phyloP scores from a whole-genome alignment of 1,284 basidiomycete genomes.

The Fomitopsis pinicola region DNA sequence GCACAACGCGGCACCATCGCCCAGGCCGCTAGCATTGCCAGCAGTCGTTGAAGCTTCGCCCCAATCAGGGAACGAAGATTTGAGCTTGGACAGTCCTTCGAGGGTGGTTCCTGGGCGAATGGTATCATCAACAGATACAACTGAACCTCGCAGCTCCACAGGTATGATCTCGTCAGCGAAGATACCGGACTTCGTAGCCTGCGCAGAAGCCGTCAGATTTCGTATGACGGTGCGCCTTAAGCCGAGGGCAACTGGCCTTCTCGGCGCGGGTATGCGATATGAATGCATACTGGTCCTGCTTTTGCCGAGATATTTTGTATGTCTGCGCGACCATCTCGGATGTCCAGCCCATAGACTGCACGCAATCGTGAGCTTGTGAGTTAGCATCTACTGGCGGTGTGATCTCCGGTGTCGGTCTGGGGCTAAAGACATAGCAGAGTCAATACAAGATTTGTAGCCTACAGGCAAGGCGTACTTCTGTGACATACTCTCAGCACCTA shows the following conservation, averaged over 20 bases:
- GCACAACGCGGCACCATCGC: slow-evolving; percentile 91
- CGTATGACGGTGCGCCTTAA: background rate
- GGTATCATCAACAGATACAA: slow-evolving; percentile 73
- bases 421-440: slow-evolving; percentile 36
- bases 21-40: slow-evolving; percentile 91
- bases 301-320: slow-evolving; percentile 70
- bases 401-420: slow-evolving; percentile 74
- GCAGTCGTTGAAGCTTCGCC: slow-evolving; percentile 75
- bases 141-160: slow-evolving; percentile 55
- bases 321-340: slow-evolving; percentile 81
- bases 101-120: slow-evolving; percentile 74
- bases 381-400: slow-evolving; percentile 50
- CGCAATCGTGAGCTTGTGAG: slow-evolving; percentile 65
- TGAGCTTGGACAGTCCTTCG: slow-evolving; percentile 63
- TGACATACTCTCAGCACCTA: slow-evolving; percentile 85
- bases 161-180: slow-evolving; percentile 83
- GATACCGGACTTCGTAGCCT: slow-evolving; percentile 60
- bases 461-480: slow-evolving; percentile 48
- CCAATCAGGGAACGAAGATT: slow-evolving; percentile 79
- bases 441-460: background rate
- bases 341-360: slow-evolving; percentile 94
- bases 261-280: slow-evolving; percentile 78
- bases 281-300: slow-evolving; percentile 79
- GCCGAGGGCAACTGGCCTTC: slow-evolving; percentile 35
- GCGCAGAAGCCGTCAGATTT: slow-evolving; percentile 1